Conservation (phyloP, 75 land plant genomes). For the Pinus tabuliformis region DNA sequence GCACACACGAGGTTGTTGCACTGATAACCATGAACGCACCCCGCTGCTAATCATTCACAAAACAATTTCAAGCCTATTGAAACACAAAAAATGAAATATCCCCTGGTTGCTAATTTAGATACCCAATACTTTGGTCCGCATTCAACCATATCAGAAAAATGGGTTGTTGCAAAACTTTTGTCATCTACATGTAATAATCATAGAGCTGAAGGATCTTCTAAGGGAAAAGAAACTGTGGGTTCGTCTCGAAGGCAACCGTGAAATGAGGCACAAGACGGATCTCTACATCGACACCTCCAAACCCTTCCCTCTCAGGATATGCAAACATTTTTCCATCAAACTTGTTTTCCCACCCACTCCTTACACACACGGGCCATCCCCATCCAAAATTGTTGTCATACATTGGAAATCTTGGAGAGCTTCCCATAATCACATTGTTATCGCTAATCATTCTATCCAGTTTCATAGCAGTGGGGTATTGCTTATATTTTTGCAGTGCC, state of each 20-base stretch:
- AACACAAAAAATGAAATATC: no score
- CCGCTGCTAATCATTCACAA: no score
- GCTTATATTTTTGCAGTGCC: conserved; percentile 8
- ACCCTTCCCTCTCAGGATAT: conserved; percentile 41
- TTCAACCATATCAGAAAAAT: no score
- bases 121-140: no score
- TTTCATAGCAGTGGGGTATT: conserved; percentile 13
- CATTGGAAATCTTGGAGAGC: conserved; percentile 55
- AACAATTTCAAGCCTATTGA: no score
- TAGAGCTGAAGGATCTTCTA: no score
- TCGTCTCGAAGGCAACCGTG: conserved; percentile 28
- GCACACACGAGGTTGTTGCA: no score
- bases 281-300: conserved; percentile 37
- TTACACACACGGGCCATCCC: conserved; percentile 42
- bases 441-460: conserved; percentile 20
- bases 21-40: no score
- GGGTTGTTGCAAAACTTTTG: no score
- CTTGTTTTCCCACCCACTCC: conserved; percentile 34
- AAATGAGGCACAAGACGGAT: conserved; percentile 20
- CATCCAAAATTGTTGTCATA: conserved; percentile 63
- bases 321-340: conserved; percentile 36
- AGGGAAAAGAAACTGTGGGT: not conserved
- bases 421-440: conserved; percentile 34
- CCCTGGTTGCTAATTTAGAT: no score
- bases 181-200: no score